Evolutionary conservation across 495 filamentous ascomycete genomes (phyloP).

Genomic region (Talaromyces borbonicus): DNA sequence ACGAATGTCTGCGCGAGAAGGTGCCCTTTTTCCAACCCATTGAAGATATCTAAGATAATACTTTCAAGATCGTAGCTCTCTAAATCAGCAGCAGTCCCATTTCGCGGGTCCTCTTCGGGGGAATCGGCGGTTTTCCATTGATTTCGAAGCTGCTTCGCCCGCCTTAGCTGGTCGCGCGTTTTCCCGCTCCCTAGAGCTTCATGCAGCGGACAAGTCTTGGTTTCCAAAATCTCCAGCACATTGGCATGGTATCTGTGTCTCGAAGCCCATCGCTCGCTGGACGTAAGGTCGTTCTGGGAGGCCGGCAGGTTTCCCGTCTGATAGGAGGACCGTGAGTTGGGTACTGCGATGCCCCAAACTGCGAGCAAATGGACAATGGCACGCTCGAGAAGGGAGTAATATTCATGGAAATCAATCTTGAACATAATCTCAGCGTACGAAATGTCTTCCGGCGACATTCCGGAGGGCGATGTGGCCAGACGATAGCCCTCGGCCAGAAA

Average conservation of each 20-base stretch:
- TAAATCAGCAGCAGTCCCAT: slow-evolving; percentile 21
- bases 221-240: slow-evolving; percentile 46
- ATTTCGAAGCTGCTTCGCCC: slow-evolving; percentile 57
- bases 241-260: slow-evolving; percentile 54
- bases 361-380: slow-evolving; percentile 50
- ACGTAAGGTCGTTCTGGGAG: slow-evolving; percentile 3
- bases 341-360: slow-evolving; percentile 43
- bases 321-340: slow-evolving; percentile 12
- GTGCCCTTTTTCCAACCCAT: slow-evolving; percentile 27
- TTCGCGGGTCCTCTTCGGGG: slow-evolving; percentile 24
- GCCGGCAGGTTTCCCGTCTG: background rate
- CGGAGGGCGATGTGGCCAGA: slow-evolving; percentile 26
- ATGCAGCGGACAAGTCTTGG: slow-evolving; percentile 39
- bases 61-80: slow-evolving; percentile 45
- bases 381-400: slow-evolving; percentile 56
- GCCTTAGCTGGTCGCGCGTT: slow-evolving; percentile 36
- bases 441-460: slow-evolving; percentile 11
- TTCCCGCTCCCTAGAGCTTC: slow-evolving; percentile 37
- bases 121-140: slow-evolving; percentile 53
- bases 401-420: slow-evolving; percentile 63
- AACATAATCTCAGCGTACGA: slow-evolving; percentile 51
- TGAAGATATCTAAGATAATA: slow-evolving; percentile 37
- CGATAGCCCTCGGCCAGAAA: slow-evolving; percentile 45
- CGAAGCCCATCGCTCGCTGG: slow-evolving; percentile 9
- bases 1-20: slow-evolving; percentile 19